Evolutionary conservation across 1,284 basidiomycete genomes (phyloP).

Genomic region (Leccinum pallidistipes): DNA sequence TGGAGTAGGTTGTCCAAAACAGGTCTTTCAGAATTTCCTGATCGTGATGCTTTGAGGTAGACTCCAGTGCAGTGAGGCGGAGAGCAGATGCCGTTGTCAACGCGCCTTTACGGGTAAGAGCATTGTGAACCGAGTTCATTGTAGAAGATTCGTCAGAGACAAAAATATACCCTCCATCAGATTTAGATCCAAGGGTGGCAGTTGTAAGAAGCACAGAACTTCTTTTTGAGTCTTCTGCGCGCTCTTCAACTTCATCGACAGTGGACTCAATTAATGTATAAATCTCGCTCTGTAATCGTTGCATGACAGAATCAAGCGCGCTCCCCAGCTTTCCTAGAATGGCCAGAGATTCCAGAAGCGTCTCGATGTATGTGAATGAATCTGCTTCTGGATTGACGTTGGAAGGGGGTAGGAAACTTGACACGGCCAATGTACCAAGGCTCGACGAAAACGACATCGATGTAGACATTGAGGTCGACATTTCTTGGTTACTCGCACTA

Average conservation of each 20-base stretch:
- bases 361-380: slow-evolving; percentile 94
- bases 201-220: slow-evolving; percentile 44
- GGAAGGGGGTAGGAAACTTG: slow-evolving; percentile 18
- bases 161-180: slow-evolving; percentile 57
- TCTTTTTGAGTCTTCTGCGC: slow-evolving; percentile 72
- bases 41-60: slow-evolving; percentile 71
- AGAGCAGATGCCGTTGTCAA: slow-evolving; percentile 50
- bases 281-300: slow-evolving; percentile 85
- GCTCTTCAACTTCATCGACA: slow-evolving; percentile 88
- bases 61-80: slow-evolving; percentile 77
- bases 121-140: slow-evolving; percentile 7
- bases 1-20: slow-evolving; percentile 98
- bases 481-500: slow-evolving; percentile 28
- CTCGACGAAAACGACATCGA: slow-evolving; percentile 30
- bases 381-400: slow-evolving; percentile 83
- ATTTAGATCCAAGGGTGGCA: slow-evolving; percentile 28
- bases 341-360: slow-evolving; percentile 88
- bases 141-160: slow-evolving; percentile 35
- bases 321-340: slow-evolving; percentile 87
- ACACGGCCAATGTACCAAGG: slow-evolving; percentile 19
- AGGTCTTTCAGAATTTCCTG: slow-evolving; percentile 89
- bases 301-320: slow-evolving; percentile 83
- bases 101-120: slow-evolving; percentile 16
- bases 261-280: slow-evolving; percentile 86
- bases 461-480: slow-evolving; percentile 31